Base-by-base conservation (phyloP, 495 filamentous ascomycete species). In the Sabuloglossum arenarium region DNA sequence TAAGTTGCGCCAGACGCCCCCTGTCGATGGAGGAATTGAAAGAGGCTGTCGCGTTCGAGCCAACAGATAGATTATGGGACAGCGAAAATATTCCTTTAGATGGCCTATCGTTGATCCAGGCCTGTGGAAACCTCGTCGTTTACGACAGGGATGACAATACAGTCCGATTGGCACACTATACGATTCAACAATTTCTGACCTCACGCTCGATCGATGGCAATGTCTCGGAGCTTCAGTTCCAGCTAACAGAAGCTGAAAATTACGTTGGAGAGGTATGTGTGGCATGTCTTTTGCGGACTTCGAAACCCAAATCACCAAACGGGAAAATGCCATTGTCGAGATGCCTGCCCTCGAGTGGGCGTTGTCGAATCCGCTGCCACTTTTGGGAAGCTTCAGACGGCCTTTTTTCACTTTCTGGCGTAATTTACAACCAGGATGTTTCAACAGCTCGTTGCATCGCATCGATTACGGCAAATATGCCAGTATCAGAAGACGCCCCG, bases 161-260 rank as follows among this genome's bases (percentile, higher is more conserved):
- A n/a, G 59, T 65, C 23, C 53, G 30, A 9, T 57, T 63, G 6
- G 61, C 63, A 8, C 63, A 65, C 51, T 56, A 62, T 25, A 63
- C 60, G 12, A 54, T 65, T 47, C 45, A 56, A 30, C 58, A 63
- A 37, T 65, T 59, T 51, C 37, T 65, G 46, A 29, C 34, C 14
- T 21, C 16, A 11, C 14, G 14, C 24, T 10, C 28, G n/a, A 8
- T 14, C 11, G 16, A 21, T 24, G 37, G 4, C 23, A 51, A 46
- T n/a, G 28, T 51, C 25, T 19, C 29, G 24, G 29, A 23, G 43
- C 16, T 57, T 29, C 55, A 56, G 12, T 59, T 62, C 42, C 43
- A 59, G 31, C 10, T 19, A 23, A 16, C 19, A 21, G 21, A 46
- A 47, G 54, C 56, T 10, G 50, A 59, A 3, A 12, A 14, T 10